Base-by-base conservation (phyloP, 805 yeast species). In the Saturnispora dispora region DNA sequence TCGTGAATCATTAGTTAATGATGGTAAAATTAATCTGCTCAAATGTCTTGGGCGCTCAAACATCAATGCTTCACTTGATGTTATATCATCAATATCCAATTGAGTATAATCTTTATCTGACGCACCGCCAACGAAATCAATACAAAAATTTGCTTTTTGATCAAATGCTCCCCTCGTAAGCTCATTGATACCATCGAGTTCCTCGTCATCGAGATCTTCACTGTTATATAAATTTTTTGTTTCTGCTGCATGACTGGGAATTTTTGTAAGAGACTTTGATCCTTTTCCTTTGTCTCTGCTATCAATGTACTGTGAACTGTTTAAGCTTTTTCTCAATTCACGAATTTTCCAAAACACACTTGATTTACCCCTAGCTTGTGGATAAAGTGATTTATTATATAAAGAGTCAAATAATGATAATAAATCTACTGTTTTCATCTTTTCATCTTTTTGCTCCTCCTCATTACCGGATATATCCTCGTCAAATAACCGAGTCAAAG, bases 401-500 rank as follows among this genome's bases (percentile, higher is more conserved):
- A 45, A 22, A 10, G 37, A 30, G 27, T 45, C 47, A 28, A 45
- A 45, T n/a, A 45, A 33, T 6, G 47, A 18, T 32, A 43, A 13
- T 15, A 23, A 17, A 23, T 23, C 25, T 1, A 11, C 30, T 40
- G 44, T 23, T 40, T 23, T 23, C 3, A 22, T 18, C 25, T 22
- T 22, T 22, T 6, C 9, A 11, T 5, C 8, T 9, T 9, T 8
- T 15, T 45, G 37, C 8, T 33, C 27, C 11, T 30, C 25, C 4
- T 59, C 63, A 18, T 56, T 61, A n/a, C 9, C 47, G 60, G 4
- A 53, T 25, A 47, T 55, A 52, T n/a, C 55, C 17, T 68, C 71
- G 47, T 68, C 71, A 56, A 68, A 68, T 6, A 68, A 53, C 45
- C 63, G 54, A 9, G 62, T 61, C 50, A 68, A 52, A 1, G 70